Conservation (phyloP, 768 basidiomycete species). For the Suillus hirtellus region DNA sequence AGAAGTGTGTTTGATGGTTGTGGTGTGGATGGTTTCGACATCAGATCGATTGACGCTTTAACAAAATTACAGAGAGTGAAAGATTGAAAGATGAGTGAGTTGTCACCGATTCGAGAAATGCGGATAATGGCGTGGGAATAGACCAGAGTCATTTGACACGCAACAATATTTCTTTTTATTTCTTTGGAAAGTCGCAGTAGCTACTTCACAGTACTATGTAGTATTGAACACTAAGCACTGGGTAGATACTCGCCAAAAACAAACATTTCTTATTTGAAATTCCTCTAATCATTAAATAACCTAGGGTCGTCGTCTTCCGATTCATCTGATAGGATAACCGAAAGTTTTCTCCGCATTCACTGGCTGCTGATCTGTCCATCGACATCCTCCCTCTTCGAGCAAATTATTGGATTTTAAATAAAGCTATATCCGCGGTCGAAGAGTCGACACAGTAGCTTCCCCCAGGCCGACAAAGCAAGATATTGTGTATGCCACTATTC, state of each 20-base stretch:
- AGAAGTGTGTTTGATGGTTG: conserved; percentile 48
- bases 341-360: no score
- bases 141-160: background rate
- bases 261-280: background rate
- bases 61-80: background rate
- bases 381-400: background rate
- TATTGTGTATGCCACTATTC: background rate
- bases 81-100: background rate
- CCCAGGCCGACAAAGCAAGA: background rate
- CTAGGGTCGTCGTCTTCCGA: background rate
- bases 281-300: background rate
- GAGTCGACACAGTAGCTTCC: background rate
- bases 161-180: background rate
- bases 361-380: background rate
- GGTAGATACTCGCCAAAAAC: background rate
- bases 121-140: background rate
- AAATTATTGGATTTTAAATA: background rate
- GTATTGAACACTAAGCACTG: no score
- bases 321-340: no score
- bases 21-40: conserved; percentile 48
- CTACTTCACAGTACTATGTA: background rate
- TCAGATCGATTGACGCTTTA: conserved; percentile 18
- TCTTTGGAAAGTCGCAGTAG: no score
- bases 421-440: background rate
- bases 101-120: background rate